phyloP scores from a whole-genome alignment of 2,329 filamentous ascomycete genomes.

The Thielaviopsis musarum region DNA sequence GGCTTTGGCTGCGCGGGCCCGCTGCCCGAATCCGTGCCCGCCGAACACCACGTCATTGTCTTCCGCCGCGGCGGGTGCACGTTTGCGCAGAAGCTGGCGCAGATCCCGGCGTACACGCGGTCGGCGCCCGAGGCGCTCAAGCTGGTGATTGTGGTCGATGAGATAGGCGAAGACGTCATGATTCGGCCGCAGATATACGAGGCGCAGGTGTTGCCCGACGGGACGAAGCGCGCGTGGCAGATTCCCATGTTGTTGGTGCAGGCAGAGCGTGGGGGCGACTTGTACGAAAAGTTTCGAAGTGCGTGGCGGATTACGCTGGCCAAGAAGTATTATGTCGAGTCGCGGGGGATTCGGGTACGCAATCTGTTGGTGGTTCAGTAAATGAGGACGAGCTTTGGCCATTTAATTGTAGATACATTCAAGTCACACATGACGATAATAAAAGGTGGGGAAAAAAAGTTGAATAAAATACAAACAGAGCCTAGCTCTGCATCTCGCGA shows the following conservation, averaged over 20 bases:
- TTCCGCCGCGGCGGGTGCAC: conserved; percentile 69
- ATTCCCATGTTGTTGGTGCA: conserved; percentile 74
- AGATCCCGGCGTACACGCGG: conserved; percentile 58
- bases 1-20: conserved; percentile 48
- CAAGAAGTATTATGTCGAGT: conserved; percentile 64
- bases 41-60: conserved; percentile 59
- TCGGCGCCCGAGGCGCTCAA: conserved; percentile 48
- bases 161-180: conserved; percentile 20
- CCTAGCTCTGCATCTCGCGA: background rate
- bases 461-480: background rate
- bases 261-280: conserved; percentile 42
- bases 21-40: conserved; percentile 32
- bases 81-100: conserved; percentile 67
- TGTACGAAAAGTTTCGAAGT: conserved; percentile 43
- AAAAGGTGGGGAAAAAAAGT: background rate
- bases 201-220: conserved; percentile 51
- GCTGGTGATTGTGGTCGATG: conserved; percentile 58
- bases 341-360: conserved; percentile 59
- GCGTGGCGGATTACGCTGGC: conserved; percentile 58
- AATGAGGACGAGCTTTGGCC: background rate
- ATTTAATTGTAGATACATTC: background rate
- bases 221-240: conserved; percentile 50
- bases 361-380: conserved; percentile 42
- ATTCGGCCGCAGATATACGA: conserved; percentile 57
- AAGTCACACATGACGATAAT: background rate